Evolutionary conservation across 371 early-diverging fungal species (phyloP).

Genomic region (Syncephalastrum racemosum): DNA sequence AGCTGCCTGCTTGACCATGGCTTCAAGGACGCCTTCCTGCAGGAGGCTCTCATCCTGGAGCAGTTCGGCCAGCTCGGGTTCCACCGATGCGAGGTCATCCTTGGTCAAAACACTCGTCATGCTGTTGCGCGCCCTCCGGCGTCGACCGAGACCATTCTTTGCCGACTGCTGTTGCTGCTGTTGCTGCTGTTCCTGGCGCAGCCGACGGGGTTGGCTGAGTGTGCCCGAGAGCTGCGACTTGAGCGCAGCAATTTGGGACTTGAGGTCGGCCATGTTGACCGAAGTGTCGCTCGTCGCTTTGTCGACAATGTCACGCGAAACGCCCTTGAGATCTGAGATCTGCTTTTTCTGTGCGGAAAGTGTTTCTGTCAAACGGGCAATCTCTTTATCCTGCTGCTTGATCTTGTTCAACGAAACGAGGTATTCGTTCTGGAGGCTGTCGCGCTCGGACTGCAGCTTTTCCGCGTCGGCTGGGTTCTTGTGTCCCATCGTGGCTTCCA

Average conservation of each 20-base stretch:
- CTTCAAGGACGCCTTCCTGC: slow-evolving; percentile 82
- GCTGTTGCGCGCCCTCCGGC: no score
- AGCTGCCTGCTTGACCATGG: slow-evolving; percentile 73
- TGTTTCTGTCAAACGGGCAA: slow-evolving; percentile 63
- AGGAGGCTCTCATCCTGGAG: slow-evolving; percentile 69
- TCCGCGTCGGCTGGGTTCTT: slow-evolving; percentile 49
- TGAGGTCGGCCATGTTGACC: slow-evolving; percentile 25
- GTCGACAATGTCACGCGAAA: slow-evolving; percentile 33
- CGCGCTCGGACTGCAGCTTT: slow-evolving; percentile 55
- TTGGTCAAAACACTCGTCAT: no score
- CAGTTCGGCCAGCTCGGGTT: slow-evolving; percentile 11
- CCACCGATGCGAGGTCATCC: no score
- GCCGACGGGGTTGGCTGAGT: slow-evolving; percentile 10
- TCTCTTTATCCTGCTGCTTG: slow-evolving; percentile 66
- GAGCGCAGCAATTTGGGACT: slow-evolving; percentile 32
- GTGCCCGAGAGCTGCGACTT: slow-evolving; percentile 32
- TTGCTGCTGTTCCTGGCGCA: slow-evolving; percentile 9
- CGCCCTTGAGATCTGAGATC: slow-evolving; percentile 56
- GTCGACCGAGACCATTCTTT: background rate
- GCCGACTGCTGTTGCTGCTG: slow-evolving; percentile 12
- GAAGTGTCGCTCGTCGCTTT: slow-evolving; percentile 13
- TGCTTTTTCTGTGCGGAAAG: slow-evolving; percentile 68
- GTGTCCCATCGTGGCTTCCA: slow-evolving; percentile 42
- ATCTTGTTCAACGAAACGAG: slow-evolving; percentile 56
- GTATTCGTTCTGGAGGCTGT: slow-evolving; percentile 48